Conservation (phyloP, 2,329 filamentous ascomycete genomes). For the Chaetomium olivaceum region DNA sequence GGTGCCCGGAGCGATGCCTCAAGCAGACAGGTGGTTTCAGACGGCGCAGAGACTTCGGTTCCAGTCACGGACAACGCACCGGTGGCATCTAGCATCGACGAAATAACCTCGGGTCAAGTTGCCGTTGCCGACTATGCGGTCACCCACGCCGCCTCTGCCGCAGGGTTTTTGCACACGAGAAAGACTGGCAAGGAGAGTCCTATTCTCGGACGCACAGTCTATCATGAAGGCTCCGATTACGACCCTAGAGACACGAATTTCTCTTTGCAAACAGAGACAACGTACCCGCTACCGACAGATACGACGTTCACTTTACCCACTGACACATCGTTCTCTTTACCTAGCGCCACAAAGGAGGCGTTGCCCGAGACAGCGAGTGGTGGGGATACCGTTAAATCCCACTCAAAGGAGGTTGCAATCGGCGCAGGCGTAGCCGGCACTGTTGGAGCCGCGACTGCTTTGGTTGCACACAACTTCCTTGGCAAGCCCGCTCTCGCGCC, state of each 20-base stretch:
- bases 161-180: not conserved
- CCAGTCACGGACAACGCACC: not conserved
- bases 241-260: conserved; percentile 23
- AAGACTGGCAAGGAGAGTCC: conserved; percentile 15
- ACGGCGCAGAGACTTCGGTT: not conserved
- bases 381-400: conserved; percentile 12
- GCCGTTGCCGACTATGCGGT: conserved; percentile 9
- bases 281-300: conserved; percentile 25
- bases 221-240: conserved; percentile 10
- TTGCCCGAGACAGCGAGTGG: not conserved
- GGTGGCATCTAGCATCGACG: not conserved
- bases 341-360: conserved; percentile 8
- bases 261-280: conserved; percentile 21
- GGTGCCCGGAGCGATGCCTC: not conserved
- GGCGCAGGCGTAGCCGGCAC: conserved; percentile 28
- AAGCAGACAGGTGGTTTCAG: not conserved
- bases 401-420: conserved; percentile 27
- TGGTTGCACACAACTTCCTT: conserved; percentile 24
- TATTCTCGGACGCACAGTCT: conserved; percentile 4
- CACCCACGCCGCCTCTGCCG: not conserved
- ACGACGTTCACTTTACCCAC: conserved; percentile 26
- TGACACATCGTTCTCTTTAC: conserved; percentile 25
- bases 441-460: conserved; percentile 27
- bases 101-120: not conserved
- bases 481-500: conserved; percentile 18